Evolutionary conservation across 1,139 yeast genomes (phyloP), one percentile per base, ranked within the genome.

Genomic region (Geotrichum fermentans): DNA sequence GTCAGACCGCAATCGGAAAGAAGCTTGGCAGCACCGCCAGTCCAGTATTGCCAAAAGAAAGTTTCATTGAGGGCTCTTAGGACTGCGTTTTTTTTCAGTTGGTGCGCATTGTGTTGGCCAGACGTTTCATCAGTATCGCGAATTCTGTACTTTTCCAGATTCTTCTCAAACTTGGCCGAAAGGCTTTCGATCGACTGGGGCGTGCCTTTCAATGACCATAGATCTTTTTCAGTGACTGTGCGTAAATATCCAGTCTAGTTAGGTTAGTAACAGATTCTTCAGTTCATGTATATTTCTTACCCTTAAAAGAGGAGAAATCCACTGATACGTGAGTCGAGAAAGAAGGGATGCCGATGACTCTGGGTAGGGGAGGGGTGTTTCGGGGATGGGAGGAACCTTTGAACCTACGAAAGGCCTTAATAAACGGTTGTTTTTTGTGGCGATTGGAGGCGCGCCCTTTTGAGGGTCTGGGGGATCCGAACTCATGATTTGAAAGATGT

Each of bases 251-350:
- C 95, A 2, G 64, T 59, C 66, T 62, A 43, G 18, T 11, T 36
- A 45, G 24, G 32, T 42, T 39, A 47, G 51, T 34, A 18, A n/a
- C n/a, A 36, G 36, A 29, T 17, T 14, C 8, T 6, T 24, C 8
- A 10, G 28, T 24, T 24, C 8, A 10, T 24, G 28, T 14, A n/a
- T 17, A 7, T 11, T 7, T 56, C 66, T 49, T 53, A 75, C 77
- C 34, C 67, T 71, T 59, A 83, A 58, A 2, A 82, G 53, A 0
- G 87, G 85, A 16, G 67, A 54, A 37, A 81, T 70, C 92, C 92
- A 83, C 62, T 73, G 65, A 56, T 79, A 79, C 41, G 80, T 74
- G 1, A 70, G 45, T 40, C 55, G 52, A 4, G 60, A 53, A 5
- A 52, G 48, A 10, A 54, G 26, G 1, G 54, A 48, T 1, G 57